These are phyloP conservation scores for Dryas octopetala DNA, from an alignment of 306 rosid species.

Conservation along the genomic window DNA sequence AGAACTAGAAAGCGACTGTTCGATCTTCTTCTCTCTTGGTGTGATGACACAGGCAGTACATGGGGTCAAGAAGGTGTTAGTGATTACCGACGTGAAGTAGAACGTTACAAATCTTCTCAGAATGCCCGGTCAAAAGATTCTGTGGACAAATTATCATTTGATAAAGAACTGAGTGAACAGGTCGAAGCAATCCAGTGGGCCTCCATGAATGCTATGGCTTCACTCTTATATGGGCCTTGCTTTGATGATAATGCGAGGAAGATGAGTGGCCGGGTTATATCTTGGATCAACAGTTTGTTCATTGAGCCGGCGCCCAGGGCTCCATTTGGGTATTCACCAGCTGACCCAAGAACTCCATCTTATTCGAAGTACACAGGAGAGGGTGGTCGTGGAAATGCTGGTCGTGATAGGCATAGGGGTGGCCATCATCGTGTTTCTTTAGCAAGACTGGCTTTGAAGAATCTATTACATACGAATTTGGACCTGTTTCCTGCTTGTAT, in stretches of 20 bases:
- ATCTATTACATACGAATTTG: slow-evolving; percentile 87
- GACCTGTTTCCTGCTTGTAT: slow-evolving; percentile 97
- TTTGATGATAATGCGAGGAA: slow-evolving; percentile 99
- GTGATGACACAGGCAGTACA: slow-evolving; percentile 75
- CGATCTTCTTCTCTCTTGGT: slow-evolving; percentile 96
- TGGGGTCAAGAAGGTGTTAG: slow-evolving; percentile 87
- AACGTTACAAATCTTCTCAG: slow-evolving; percentile 97
- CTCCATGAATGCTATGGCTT: slow-evolving; percentile 97
- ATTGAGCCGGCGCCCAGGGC: slow-evolving; percentile 91
- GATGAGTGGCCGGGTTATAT: slow-evolving; percentile 96
- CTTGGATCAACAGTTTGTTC: slow-evolving; percentile 96
- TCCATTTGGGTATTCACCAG: slow-evolving; percentile 97
- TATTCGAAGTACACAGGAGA: slow-evolving; percentile 83
- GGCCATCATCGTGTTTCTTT: slow-evolving; percentile 82
- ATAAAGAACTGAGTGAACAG: slow-evolving; percentile 95
- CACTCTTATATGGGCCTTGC: slow-evolving; percentile 96
- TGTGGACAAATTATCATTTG: slow-evolving; percentile 90
- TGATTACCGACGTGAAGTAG: slow-evolving; percentile 97
- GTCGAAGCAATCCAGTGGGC: slow-evolving; percentile 99
- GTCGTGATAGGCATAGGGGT: slow-evolving; percentile 94
- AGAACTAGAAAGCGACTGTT: slow-evolving; percentile 91
- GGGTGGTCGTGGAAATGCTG: slow-evolving; percentile 75
- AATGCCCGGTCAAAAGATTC: slow-evolving; percentile 96
- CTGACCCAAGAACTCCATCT: slow-evolving; percentile 98
- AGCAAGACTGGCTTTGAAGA: slow-evolving; percentile 92